Evolutionary conservation across 2,329 filamentous ascomycete genomes (phyloP), one percentile per base, ranked within the genome.

Genomic region (Cercospora sojina): DNA sequence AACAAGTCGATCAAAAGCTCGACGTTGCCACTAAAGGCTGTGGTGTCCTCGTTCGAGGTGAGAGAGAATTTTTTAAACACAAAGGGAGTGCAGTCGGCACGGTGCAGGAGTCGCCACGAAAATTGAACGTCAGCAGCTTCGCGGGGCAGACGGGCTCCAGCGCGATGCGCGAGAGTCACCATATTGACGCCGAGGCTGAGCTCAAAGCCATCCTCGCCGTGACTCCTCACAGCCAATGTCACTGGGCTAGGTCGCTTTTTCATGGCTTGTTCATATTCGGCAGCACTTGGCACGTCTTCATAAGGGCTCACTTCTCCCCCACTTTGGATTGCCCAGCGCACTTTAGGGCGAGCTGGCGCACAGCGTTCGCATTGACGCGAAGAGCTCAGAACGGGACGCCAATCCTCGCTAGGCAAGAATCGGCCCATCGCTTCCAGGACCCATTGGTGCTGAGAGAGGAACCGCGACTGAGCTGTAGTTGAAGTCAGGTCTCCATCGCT

Each of bases 221-320:
- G 10, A 12, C 18, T n/a, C 2, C 9, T 60, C 6, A 31, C 59
- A 16, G 18, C 51, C 1, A 77, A 56, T 13, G 72, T 49, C 2
- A 77, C 64, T 2, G 73, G 49, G 3, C 59, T n/a, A 1, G 85
- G 84, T 16, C 82, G 77, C n/a, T 73, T 67, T 70, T 87, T 88
- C 23, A 86, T 74, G 2, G 78, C 77, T 49, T 77, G 76, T 71
- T 88, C 86, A 68, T 83, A 87, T 0, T 73, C 67, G 0, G 80
- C 81, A 56, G 86, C 85, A 63, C 81, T 78, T 59, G 77, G 69
- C 0, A 83, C 78, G 68, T 87, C 80, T 71, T 88, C 86, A 58
- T 82, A 83, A 0, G 83, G 79, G 13, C 76, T 77, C 20, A 83
- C 71, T 38, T 76, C 77, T 9, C 63, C 64, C 10, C 74, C 72